Percentiles rank a stretch among this genome's conserved stretches.
These are phyloP conservation scores for Berkeleyomyces basicola DNA, from an alignment of 2,329 filamentous ascomycete genomes.

Conservation along the genomic window DNA sequence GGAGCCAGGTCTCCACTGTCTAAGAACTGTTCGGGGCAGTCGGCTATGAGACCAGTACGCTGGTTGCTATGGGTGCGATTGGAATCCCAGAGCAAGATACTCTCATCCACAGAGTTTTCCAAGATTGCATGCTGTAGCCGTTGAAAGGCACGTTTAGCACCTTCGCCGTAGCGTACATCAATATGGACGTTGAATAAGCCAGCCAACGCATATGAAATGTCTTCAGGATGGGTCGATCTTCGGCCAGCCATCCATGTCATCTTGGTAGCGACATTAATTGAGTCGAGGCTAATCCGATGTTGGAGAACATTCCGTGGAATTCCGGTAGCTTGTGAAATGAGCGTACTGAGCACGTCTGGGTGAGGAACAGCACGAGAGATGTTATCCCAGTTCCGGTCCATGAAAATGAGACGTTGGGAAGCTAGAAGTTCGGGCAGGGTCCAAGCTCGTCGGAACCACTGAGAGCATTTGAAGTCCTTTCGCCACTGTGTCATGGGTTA, in stretches of 20 bases:
- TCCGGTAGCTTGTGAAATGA: constrained; percentile 1
- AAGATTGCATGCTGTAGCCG: constrained; percentile 21
- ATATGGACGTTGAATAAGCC: constrained; percentile 21
- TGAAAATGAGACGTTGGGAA: constrained; percentile 3
- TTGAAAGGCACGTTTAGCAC: constrained; percentile 17
- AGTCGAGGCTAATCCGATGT: not conserved
- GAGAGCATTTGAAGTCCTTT: constrained; percentile 8
- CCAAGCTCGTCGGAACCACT: constrained; percentile 15
- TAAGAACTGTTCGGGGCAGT: constrained; percentile 10
- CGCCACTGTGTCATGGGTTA: constrained; percentile 5
- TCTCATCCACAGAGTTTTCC: constrained; percentile 17
- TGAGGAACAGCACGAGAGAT: constrained; percentile 3
- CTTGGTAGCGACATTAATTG: constrained; percentile 14
- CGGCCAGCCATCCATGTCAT: constrained; percentile 22
- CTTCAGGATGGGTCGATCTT: constrained; percentile 17
- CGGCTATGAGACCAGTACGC: constrained; percentile 11
- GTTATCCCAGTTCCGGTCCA: constrained; percentile 11
- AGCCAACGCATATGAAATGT: constrained; percentile 21
- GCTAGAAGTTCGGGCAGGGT: constrained; percentile 15
- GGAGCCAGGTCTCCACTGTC: constrained; percentile 1
- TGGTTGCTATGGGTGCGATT: not conserved
- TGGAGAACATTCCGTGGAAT: constrained; percentile 5
- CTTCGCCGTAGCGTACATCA: constrained; percentile 21
- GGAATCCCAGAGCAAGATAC: constrained; percentile 18
- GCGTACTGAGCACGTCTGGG: not conserved